Percentiles rank a stretch among this genome's conserved stretches.
phyloP scores from a whole-genome alignment of 768 basidiomycete species.

The Boletales sp. region DNA sequence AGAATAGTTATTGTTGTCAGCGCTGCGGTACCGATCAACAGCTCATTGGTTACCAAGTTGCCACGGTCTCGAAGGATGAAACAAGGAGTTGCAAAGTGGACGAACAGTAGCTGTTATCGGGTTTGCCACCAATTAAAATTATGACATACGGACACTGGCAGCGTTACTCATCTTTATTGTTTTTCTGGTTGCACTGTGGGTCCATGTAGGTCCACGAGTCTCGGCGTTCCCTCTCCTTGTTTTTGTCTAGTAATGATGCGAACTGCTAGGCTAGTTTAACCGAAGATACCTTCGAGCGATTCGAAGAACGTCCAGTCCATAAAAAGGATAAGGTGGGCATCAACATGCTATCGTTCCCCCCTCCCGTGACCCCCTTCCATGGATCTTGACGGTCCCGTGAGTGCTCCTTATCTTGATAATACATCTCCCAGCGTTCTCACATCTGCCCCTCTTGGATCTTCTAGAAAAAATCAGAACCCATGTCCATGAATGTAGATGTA shows the following conservation, averaged over 20 bases:
- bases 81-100: constrained; percentile 14
- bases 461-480: constrained; percentile 8
- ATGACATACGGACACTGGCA: not conserved
- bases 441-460: not conserved
- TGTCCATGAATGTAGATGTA: constrained; percentile 14
- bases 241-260: constrained; percentile 18
- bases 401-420: not conserved
- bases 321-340: constrained; percentile 8
- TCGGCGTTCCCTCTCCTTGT: constrained; percentile 6
- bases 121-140: not conserved
- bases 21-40: not conserved
- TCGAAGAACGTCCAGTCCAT: constrained; percentile 3
- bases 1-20: not conserved
- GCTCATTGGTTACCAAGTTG: not conserved
- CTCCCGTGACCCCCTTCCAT: constrained; percentile 6
- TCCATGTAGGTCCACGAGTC: constrained; percentile 19
- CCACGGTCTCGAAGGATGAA: not conserved
- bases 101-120: not conserved
- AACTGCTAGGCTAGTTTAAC: not conserved
- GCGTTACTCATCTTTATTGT: constrained; percentile 11
- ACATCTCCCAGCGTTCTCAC: not conserved
- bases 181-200: constrained; percentile 15
- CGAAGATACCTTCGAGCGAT: constrained; percentile 3
- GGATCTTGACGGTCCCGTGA: constrained; percentile 14
- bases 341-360: not conserved